Evolutionary conservation across 345 rosid species (phyloP).

Genomic region (Hirschfeldia incana): DNA sequence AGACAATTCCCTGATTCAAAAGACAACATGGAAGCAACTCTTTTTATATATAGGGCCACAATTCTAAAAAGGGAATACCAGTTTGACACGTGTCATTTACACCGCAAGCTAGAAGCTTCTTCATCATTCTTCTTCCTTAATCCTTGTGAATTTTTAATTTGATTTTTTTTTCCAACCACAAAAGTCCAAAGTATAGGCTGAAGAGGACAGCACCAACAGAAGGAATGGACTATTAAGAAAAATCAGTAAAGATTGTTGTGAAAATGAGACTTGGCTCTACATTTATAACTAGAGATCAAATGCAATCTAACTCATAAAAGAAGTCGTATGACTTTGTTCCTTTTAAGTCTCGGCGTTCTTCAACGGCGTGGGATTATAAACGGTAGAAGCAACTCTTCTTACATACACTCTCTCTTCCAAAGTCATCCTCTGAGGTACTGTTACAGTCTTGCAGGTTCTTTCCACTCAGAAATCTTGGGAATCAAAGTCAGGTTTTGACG

Average conservation of each 20-base stretch:
- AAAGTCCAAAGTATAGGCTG: neutral
- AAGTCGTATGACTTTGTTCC: neutral
- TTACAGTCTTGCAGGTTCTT: constrained; percentile 19
- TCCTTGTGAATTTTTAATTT: neutral
- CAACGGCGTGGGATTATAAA: constrained; percentile 3
- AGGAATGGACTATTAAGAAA: constrained; percentile 1
- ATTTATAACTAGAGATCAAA: constrained; percentile 1
- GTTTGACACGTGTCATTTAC: constrained; percentile 28
- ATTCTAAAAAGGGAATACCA: neutral
- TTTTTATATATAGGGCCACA: neutral
- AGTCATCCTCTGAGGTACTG: constrained; percentile 34
- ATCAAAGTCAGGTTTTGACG: constrained; percentile 77
- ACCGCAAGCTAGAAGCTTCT: constrained; percentile 31
- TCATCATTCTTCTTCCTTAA: constrained; percentile 12
- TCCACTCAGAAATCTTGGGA: constrained; percentile 59
- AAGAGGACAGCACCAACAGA: neutral
- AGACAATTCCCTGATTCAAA: neutral
- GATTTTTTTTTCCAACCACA: neutral
- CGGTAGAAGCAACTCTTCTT: constrained; percentile 2
- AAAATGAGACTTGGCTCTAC: constrained; percentile 24
- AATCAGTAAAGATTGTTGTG: constrained; percentile 7
- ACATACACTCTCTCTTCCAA: neutral
- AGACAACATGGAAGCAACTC: neutral
- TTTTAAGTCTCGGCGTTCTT: neutral
- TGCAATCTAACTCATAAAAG: neutral